These are phyloP conservation scores for Gracilariopsis chorda DNA, from an alignment of 23 red algal species.

Conservation along the genomic window DNA sequence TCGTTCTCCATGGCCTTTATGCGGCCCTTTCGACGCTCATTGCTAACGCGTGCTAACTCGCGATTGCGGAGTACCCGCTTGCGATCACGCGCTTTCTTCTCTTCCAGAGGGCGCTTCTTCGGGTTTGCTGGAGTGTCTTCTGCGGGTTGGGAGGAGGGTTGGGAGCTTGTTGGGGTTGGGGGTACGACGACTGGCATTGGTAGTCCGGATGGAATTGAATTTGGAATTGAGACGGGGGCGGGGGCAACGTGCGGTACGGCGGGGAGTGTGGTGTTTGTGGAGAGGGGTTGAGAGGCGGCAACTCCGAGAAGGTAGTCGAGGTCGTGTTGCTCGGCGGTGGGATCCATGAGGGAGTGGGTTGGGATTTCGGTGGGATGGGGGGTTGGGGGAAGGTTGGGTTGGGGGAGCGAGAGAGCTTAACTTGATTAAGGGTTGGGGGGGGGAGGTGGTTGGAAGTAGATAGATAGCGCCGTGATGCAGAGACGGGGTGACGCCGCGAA, in stretches of 20 bases:
- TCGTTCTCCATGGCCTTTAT: conserved; percentile 75
- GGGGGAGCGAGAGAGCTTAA: neutral
- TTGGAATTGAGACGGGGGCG: neutral
- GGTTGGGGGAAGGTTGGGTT: neutral
- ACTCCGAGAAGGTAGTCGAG: conserved; percentile 24
- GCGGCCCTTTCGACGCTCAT: conserved; percentile 67
- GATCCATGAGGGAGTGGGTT: neutral
- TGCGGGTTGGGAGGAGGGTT: no score
- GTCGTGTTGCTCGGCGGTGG: neutral
- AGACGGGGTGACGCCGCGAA: no score
- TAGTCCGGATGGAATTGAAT: neutral
- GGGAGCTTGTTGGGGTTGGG: neutral
- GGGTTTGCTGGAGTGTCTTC: neutral
- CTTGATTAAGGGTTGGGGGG: no score
- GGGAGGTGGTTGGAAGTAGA: no score
- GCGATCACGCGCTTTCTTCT: conserved; percentile 61
- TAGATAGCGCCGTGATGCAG: no score
- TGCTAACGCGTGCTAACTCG: conserved; percentile 56
- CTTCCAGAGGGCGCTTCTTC: conserved; percentile 40
- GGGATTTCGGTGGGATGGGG: neutral
- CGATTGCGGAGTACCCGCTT: conserved; percentile 65
- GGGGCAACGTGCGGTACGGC: neutral
- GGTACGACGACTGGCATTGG: neutral
- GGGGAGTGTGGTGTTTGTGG: neutral
- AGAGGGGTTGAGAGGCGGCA: neutral